Evolutionary conservation across 2,329 filamentous ascomycete genomes (phyloP), one percentile per base, ranked within the genome.

Genomic region (Arthrobotrys pseudoclavata): DNA sequence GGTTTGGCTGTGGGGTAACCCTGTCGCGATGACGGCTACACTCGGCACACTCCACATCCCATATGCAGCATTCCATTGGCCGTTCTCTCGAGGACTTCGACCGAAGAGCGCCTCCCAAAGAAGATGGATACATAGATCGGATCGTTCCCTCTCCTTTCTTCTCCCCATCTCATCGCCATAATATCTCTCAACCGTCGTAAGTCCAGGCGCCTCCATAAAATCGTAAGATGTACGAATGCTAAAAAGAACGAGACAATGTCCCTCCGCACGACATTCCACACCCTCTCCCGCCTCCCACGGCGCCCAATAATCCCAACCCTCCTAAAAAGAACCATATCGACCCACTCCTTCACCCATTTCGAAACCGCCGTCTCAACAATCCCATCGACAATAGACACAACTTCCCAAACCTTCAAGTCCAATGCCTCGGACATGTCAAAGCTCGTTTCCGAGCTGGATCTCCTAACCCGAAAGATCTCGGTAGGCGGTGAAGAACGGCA

Each of bases 341-440:
- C 89, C 50, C 94, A 97, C 84, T 92, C 91, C 7, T 89, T 93
- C 78, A 89, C 91, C 1, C 90, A 94, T 84, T 93, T 97, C 85
- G 92, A 93, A 40, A 89, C 89, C 79, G 91, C 93, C 69, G 91
- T 97, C 79, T 97, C 94, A 5, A 87, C 93, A 50, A 86, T 98
- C 37, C 91, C 90, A 77, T 92, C 89, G 42, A 86, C 87, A 52
- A 88, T 97, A 80, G 95, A 98, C 84, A 87, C 91, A 1, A 89
- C 89, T 3, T 94, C 93, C 4, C 86, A 90, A 31, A 91, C 93
- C 81, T 98, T 92, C 86, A 89, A 88, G 82, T 91, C 96, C 82
- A 98, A 98, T 86, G 88, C 89, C 80, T 84, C 85, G 70, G 89
- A 92, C 79, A 96, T 97, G 92, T 86, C 86, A 77, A 89, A 92